These are phyloP conservation scores for Peniophora sp. DNA, from an alignment of 1,284 basidiomycete species.

Conservation along the genomic window DNA sequence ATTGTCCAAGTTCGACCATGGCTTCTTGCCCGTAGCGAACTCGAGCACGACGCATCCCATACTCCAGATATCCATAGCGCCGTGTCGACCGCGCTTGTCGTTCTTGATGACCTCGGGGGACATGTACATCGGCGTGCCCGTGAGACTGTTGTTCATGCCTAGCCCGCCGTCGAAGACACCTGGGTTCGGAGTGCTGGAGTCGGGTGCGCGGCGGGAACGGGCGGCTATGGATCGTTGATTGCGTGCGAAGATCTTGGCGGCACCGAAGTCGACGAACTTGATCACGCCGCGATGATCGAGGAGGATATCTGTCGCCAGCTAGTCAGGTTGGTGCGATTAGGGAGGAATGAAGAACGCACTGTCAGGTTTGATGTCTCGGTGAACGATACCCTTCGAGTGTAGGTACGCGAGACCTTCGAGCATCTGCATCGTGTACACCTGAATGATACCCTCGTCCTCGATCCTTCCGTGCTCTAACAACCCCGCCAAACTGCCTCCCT, in stretches of 20 bases:
- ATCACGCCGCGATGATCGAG: constrained; percentile 91
- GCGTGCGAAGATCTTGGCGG: constrained; percentile 94
- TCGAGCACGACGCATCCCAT: constrained; percentile 96
- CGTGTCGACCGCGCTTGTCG: constrained; percentile 76
- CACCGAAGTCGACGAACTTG: constrained; percentile 98
- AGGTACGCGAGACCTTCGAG: constrained; percentile 91
- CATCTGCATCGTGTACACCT: constrained; percentile 97
- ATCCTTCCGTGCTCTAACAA: constrained; percentile 92
- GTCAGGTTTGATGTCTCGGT: constrained; percentile 98
- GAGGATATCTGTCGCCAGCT: constrained; percentile 91
- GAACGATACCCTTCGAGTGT: constrained; percentile 88
- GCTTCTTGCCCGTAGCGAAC: constrained; percentile 92
- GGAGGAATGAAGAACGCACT: constrained; percentile 51
- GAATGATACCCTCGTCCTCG: constrained; percentile 94
- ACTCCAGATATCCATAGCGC: constrained; percentile 99
- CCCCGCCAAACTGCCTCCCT: constrained; percentile 88
- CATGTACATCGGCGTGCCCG: constrained; percentile 99
- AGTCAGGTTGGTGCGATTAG: too few species aligned
- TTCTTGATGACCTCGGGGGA: constrained; percentile 98
- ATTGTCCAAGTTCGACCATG: constrained; percentile 98
- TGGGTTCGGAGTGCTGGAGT: constrained; percentile 15
- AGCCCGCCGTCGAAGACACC: constrained; percentile 28
- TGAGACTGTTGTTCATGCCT: constrained; percentile 77
- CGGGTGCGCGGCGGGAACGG: constrained; percentile 48
- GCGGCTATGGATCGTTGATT: constrained; percentile 80